Evolutionary conservation across 2,329 filamentous ascomycete genomes (phyloP).

Genomic region (Colletotrichum cereale): DNA sequence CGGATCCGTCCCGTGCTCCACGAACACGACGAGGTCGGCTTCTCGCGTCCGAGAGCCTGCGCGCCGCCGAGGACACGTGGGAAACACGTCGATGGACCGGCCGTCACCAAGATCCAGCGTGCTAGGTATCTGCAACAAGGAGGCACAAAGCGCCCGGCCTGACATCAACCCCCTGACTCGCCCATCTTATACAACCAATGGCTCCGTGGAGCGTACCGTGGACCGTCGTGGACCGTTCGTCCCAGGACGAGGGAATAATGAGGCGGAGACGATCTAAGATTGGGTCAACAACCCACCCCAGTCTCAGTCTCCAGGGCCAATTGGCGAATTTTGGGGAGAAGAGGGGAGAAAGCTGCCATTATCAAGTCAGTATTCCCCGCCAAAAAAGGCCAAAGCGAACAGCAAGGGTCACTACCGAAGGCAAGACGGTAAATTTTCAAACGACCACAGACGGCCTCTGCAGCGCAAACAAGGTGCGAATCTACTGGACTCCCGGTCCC

Average conservation of each 20-base stretch:
- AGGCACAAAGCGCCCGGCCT: background rate
- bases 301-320: conserved; percentile 10
- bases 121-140: conserved; percentile 5
- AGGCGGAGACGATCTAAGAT: conserved; percentile 29
- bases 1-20: background rate
- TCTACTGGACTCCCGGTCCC: background rate
- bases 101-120: conserved; percentile 12
- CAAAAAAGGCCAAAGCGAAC: conserved; percentile 26
- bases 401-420: conserved; percentile 14
- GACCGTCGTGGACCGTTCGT: conserved; percentile 24
- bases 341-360: background rate
- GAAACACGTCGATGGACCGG: conserved; percentile 11
- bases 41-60: background rate
- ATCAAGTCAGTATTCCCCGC: conserved; percentile 19
- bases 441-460: background rate
- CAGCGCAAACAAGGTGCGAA: conserved; percentile 11
- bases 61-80: background rate
- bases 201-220: background rate
- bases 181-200: conserved; percentile 22
- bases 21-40: conserved; percentile 12
- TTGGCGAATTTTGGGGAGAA: conserved; percentile 11
- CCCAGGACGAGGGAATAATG: conserved; percentile 32
- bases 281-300: conserved; percentile 15
- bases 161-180: conserved; percentile 37
- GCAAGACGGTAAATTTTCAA: conserved; percentile 20